These are phyloP conservation scores for Cenchrus fungigraminus DNA, from an alignment of 176 grass and related monocot genomes.

Conservation along the genomic window DNA sequence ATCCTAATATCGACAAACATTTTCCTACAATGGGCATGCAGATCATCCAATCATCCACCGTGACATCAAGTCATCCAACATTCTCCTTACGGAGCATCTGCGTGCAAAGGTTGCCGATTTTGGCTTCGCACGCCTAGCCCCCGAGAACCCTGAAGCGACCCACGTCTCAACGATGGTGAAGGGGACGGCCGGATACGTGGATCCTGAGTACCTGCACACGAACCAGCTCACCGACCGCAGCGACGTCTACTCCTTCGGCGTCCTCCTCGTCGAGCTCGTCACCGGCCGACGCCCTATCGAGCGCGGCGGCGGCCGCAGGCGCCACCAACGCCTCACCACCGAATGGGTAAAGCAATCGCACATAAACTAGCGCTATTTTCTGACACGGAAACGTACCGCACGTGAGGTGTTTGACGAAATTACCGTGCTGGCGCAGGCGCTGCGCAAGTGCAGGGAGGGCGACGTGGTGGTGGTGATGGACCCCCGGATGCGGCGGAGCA, in stretches of 20 bases:
- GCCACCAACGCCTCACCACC: conserved; percentile 76
- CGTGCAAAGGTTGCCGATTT: conserved; percentile 91
- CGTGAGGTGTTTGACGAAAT: conserved; percentile 48
- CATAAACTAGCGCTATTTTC: background rate
- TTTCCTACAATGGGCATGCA: conserved; percentile 38
- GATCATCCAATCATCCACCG: conserved; percentile 96
- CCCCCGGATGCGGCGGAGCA: conserved; percentile 63
- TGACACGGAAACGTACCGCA: background rate
- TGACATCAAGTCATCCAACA: conserved; percentile 91
- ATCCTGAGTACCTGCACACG: conserved; percentile 85
- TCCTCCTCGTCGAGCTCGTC: conserved; percentile 93
- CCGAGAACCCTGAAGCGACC: conserved; percentile 64
- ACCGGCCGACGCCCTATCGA: conserved; percentile 82
- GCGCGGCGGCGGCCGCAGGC: conserved; percentile 53
- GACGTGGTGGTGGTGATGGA: conserved; percentile 86
- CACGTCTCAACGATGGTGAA: conserved; percentile 91
- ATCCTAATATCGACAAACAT: conserved; percentile 24
- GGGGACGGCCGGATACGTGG: conserved; percentile 87
- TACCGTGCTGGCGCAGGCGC: conserved; percentile 58
- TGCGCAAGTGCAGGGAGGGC: conserved; percentile 66
- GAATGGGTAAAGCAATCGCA: conserved; percentile 62
- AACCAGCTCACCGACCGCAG: conserved; percentile 91
- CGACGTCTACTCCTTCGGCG: conserved; percentile 96
- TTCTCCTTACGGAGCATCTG: conserved; percentile 74
- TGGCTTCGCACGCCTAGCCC: conserved; percentile 71